phyloP scores from a whole-genome alignment of 176 grass and related monocot genomes.

The Aegilops umbellulata region DNA sequence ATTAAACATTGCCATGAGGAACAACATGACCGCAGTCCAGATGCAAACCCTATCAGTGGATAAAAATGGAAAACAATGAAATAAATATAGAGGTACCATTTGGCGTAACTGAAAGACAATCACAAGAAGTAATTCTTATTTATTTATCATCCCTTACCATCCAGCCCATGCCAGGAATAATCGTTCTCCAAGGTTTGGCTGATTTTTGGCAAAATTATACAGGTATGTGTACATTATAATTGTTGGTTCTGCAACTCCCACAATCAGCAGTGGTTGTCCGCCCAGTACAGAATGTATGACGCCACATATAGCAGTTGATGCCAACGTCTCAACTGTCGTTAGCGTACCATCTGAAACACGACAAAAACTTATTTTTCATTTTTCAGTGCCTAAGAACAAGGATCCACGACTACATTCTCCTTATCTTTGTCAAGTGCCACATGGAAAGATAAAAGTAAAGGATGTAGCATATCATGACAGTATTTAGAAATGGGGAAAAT shows the following conservation, averaged over 20 bases:
- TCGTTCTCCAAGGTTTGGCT: slow-evolving; percentile 45
- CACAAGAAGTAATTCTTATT: not conserved
- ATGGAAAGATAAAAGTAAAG: not conserved
- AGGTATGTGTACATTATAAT: slow-evolving; percentile 84
- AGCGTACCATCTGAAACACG: slow-evolving; percentile 64
- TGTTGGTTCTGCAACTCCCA: slow-evolving; percentile 85
- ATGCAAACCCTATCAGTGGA: slow-evolving; percentile 69
- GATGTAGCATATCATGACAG: too few relatives aligned
- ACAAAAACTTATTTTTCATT: not conserved
- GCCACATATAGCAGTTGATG: slow-evolving; percentile 78
- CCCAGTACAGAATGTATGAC: slow-evolving; percentile 75
- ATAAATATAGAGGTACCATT: slow-evolving; percentile 23
- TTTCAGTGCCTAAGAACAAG: not conserved
- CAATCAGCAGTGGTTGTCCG: slow-evolving; percentile 75
- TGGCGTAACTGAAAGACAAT: not conserved
- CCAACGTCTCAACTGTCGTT: slow-evolving; percentile 75
- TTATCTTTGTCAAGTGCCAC: not conserved
- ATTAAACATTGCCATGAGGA: slow-evolving; percentile 75
- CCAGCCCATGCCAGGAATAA: slow-evolving; percentile 80
- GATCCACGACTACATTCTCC: not conserved
- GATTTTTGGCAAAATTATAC: slow-evolving; percentile 72
- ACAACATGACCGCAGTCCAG: slow-evolving; percentile 70
- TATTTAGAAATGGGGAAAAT: not conserved
- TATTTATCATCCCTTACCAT: slow-evolving; percentile 51
- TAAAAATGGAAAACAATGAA: not conserved